These are phyloP conservation scores for Stemphylium lycopersici DNA, from an alignment of 2,329 filamentous ascomycete genomes.

Conservation along the genomic window DNA sequence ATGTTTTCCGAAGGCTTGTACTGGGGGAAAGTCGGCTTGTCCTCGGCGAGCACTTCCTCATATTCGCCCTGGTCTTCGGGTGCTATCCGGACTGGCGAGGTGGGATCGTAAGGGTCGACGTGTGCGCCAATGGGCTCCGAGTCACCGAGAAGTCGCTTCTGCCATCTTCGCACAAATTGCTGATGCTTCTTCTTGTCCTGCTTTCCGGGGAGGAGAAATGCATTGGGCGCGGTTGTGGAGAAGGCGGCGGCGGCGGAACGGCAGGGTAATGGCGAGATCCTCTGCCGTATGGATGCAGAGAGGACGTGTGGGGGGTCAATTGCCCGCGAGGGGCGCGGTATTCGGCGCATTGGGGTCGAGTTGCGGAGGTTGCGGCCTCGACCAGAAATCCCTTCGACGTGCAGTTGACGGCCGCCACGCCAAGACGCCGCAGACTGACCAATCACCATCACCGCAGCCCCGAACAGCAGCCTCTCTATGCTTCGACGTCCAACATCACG, in stretches of 20 bases:
- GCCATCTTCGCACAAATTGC: constrained; percentile 44
- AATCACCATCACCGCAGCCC: constrained; percentile 29
- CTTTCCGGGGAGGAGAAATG: constrained; percentile 36
- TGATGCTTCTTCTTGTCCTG: constrained; percentile 47
- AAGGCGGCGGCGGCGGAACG: constrained; percentile 30
- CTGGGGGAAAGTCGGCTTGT: constrained; percentile 9
- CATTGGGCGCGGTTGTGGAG: constrained; percentile 35
- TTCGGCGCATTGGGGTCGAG: constrained; percentile 45
- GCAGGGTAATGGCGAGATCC: constrained; percentile 23
- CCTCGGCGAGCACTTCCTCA: constrained; percentile 40
- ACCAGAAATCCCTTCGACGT: constrained; percentile 10
- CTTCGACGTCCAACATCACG: neutral
- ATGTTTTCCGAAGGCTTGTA: constrained; percentile 20
- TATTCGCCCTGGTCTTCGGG: constrained; percentile 46
- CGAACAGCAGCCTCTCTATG: constrained; percentile 5
- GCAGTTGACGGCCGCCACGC: constrained; percentile 4
- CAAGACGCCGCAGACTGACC: constrained; percentile 25
- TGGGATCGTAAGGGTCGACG: constrained; percentile 47
- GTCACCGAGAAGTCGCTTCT: constrained; percentile 45
- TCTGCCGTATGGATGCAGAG: constrained; percentile 21
- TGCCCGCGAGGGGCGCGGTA: constrained; percentile 45
- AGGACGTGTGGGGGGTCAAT: constrained; percentile 33
- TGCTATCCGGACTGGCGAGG: constrained; percentile 44
- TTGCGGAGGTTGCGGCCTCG: constrained; percentile 25
- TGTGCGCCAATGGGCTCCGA: constrained; percentile 46